A percentile compares a stretch with the other conserved stretches of the same genome.
Conservation (phyloP, 2,329 filamentous ascomycete species). For the Fusarium marasasianum region DNA sequence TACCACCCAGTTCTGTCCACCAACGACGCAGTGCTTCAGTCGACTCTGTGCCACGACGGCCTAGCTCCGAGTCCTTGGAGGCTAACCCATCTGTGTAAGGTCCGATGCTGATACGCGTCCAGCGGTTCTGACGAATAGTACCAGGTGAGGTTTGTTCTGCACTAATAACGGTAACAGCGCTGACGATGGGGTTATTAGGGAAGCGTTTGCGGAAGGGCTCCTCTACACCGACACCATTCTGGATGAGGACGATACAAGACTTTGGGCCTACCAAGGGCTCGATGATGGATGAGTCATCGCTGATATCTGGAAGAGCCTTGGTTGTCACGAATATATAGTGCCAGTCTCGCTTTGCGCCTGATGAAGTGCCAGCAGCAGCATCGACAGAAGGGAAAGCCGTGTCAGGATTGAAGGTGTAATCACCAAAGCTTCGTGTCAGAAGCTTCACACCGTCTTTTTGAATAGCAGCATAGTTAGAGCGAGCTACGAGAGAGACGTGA, state of each 20-base stretch:
- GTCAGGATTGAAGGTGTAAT: slow-evolving; percentile 70
- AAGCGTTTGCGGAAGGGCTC: slow-evolving; percentile 71
- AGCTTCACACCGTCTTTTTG: slow-evolving; percentile 69
- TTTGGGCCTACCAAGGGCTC: slow-evolving; percentile 65
- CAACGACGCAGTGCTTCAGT: slow-evolving; percentile 63
- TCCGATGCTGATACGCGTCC: slow-evolving; percentile 77
- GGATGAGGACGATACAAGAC: slow-evolving; percentile 72
- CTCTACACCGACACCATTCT: slow-evolving; percentile 78
- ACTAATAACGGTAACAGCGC: slow-evolving; percentile 74
- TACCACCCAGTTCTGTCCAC: slow-evolving; percentile 64
- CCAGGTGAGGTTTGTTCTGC: slow-evolving; percentile 73
- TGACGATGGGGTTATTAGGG: slow-evolving; percentile 67
- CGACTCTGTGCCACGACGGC: slow-evolving; percentile 50
- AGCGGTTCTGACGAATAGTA: slow-evolving; percentile 74
- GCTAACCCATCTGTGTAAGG: slow-evolving; percentile 66
- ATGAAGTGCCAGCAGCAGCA: slow-evolving; percentile 55
- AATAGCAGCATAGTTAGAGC: slow-evolving; percentile 76
- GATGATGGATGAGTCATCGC: slow-evolving; percentile 69
- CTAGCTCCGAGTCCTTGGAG: slow-evolving; percentile 46
- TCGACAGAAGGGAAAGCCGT: slow-evolving; percentile 69
- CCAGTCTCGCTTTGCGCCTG: slow-evolving; percentile 43
- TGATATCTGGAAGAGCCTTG: slow-evolving; percentile 72
- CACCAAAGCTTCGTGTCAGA: slow-evolving; percentile 72
- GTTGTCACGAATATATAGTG: slow-evolving; percentile 77
- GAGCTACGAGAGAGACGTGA: slow-evolving; percentile 74